A percentile compares a stretch with the other conserved stretches of the same genome.
These are phyloP conservation scores for Neurospora sp. DNA, from an alignment of 495 filamentous ascomycete species.

Conservation along the genomic window DNA sequence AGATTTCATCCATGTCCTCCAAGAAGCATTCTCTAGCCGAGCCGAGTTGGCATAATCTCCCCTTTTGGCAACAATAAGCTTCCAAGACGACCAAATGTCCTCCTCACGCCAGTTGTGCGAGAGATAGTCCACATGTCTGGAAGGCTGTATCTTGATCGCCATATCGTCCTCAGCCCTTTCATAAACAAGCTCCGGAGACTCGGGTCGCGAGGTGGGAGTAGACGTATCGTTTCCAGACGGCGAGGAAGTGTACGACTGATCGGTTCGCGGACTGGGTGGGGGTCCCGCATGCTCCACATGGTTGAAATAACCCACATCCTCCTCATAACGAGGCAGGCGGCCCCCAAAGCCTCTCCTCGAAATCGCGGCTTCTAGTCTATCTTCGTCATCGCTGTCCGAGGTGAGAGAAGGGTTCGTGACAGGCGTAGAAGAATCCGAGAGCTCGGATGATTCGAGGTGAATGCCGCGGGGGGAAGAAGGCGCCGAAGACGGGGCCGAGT, in stretches of 20 bases:
- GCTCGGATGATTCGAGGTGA: conserved; percentile 28
- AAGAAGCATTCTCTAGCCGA: conserved; percentile 90
- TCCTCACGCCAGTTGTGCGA: conserved; percentile 94
- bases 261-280: conserved; percentile 31
- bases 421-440: conserved; percentile 45
- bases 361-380: conserved; percentile 21
- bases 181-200: conserved; percentile 25
- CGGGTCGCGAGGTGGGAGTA: conserved; percentile 36
- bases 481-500: conserved; percentile 40
- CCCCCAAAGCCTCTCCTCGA: conserved; percentile 41
- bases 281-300: conserved; percentile 38
- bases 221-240: conserved; percentile 35
- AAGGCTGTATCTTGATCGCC: conserved; percentile 65
- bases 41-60: conserved; percentile 70
- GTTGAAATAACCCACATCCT: conserved; percentile 37
- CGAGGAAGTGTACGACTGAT: conserved; percentile 35
- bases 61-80: conserved; percentile 72
- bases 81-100: conserved; percentile 97
- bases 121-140: conserved; percentile 90
- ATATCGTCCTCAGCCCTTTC: conserved; percentile 72
- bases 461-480: conserved; percentile 32
- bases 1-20: conserved; percentile 93
- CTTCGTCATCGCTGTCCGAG: conserved; percentile 38
- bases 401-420: conserved; percentile 54
- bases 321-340: conserved; percentile 46